A percentile compares a stretch with the other conserved stretches of the same genome.
Evolutionary conservation across 169 alveolate species (phyloP).

Genomic region (Plasmodium billcollinsi): DNA sequence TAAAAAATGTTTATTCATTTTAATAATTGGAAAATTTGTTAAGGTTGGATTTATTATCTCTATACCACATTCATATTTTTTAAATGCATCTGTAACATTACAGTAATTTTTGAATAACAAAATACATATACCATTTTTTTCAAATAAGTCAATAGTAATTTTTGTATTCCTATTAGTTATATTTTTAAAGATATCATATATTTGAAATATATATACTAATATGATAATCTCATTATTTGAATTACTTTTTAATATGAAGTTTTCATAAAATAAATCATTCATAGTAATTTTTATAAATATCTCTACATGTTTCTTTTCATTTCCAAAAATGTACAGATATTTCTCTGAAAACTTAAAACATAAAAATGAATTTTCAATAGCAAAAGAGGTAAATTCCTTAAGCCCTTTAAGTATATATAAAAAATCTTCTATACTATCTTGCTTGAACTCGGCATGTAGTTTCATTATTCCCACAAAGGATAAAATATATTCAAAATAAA

Average conservation of each 20-base stretch:
- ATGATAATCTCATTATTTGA: conserved; percentile 58
- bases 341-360: conserved; percentile 73
- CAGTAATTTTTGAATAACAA: conserved; percentile 65
- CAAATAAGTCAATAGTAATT: conserved; percentile 75
- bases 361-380: conserved; percentile 44
- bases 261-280: conserved; percentile 76
- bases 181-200: conserved; percentile 73
- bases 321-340: conserved; percentile 63
- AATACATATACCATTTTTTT: conserved; percentile 70
- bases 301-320: conserved; percentile 73
- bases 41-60: conserved; percentile 61
- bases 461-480: conserved; percentile 21
- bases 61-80: conserved; percentile 69
- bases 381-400: conserved; percentile 67
- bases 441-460: conserved; percentile 72
- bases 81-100: conserved; percentile 70
- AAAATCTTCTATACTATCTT: conserved; percentile 60
- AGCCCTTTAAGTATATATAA: conserved; percentile 51
- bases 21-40: conserved; percentile 52
- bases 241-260: conserved; percentile 69
- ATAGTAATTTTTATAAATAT: conserved; percentile 68
- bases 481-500: background rate
- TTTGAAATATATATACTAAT: conserved; percentile 69
- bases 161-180: conserved; percentile 56
- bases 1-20: conserved; percentile 61